Base-by-base conservation (phyloP, 495 filamentous ascomycete genomes). In the Daldinia loculata region DNA sequence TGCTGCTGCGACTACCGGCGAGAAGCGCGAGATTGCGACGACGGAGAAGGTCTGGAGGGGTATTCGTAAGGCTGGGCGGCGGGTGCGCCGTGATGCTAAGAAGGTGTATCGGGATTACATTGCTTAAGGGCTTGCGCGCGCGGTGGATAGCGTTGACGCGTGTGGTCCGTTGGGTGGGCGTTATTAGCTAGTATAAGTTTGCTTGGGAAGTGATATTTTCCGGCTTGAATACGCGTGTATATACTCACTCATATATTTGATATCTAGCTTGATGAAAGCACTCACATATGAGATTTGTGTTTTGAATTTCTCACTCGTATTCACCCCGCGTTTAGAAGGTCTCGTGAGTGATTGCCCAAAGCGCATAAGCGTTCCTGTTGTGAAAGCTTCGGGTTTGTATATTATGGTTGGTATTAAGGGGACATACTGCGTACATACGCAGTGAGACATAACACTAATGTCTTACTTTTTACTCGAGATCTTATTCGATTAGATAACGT, bases 61-160 rank as follows among this genome's bases (percentile, higher is more conserved):
- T 15, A 53, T 75, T 3, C 43, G 69, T 26, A 77, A 77, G 64
- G 66, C 61, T 0, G 75, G 69, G 8, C 65, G 75, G n/a, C 60
- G 69, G 15, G 57, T 73, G 8, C 63, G 72, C 22, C 67, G 75
- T 8, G 69, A 71, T 67, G 72, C 67, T 1, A 77, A 76, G 75
- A 76, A 61, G 56, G 50, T 60, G 29, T 76, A 75, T 38, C 32
- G 73, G 29, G 30, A 71, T 51, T 75, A 75, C 59, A 71, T 77
- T 48, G 69, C 67, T 19, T 77, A 45, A 61, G 39, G 9, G 9
- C 29, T 43, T 12, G 38, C 15, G 56, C 27, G 27, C 27, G 27
- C 27, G 27, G 27, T 29, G 27, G 27, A 29, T 29, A 29, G 27
- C 6, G 27, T 29, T 29, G 27, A 4, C 27, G 27, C 24, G 36